These are phyloP conservation scores for Yamadazyma laniorum DNA, from an alignment of 805 yeast genomes.

Conservation along the genomic window DNA sequence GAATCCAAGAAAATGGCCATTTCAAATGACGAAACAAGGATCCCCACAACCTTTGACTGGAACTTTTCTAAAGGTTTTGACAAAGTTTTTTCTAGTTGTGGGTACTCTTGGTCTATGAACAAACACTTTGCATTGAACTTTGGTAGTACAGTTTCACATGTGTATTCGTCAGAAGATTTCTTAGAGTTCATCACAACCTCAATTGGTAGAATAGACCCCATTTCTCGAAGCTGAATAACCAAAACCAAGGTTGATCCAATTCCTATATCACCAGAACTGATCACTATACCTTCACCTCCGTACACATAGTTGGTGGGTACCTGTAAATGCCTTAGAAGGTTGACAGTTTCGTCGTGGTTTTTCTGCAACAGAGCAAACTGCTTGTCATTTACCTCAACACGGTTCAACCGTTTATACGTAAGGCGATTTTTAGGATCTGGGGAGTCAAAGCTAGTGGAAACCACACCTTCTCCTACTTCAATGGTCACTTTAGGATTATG, in stretches of 20 bases:
- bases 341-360: slow-evolving; percentile 27
- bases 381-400: slow-evolving; percentile 7
- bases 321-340: slow-evolving; percentile 22
- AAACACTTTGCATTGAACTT: slow-evolving; percentile 26
- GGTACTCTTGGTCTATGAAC: slow-evolving; percentile 21
- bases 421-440: neutral
- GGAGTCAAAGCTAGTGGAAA: neutral
- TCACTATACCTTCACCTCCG: slow-evolving; percentile 35
- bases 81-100: neutral
- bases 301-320: slow-evolving; percentile 25
- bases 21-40: slow-evolving; percentile 33
- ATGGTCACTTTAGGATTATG: slow-evolving; percentile 7
- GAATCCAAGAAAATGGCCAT: slow-evolving; percentile 33
- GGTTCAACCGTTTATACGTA: neutral
- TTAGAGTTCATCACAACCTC: slow-evolving; percentile 30
- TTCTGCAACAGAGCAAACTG: slow-evolving; percentile 21
- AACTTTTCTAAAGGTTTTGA: slow-evolving; percentile 17
- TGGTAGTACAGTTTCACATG: slow-evolving; percentile 27
- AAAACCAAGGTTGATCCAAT: slow-evolving; percentile 29
- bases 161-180: slow-evolving; percentile 22
- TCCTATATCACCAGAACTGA: slow-evolving; percentile 26
- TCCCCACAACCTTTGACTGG: slow-evolving; percentile 30
- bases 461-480: neutral
- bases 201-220: slow-evolving; percentile 33
- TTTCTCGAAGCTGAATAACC: slow-evolving; percentile 29